These are phyloP conservation scores for Blastosporella zonata DNA, from an alignment of 1,284 basidiomycete genomes.

Conservation along the genomic window DNA sequence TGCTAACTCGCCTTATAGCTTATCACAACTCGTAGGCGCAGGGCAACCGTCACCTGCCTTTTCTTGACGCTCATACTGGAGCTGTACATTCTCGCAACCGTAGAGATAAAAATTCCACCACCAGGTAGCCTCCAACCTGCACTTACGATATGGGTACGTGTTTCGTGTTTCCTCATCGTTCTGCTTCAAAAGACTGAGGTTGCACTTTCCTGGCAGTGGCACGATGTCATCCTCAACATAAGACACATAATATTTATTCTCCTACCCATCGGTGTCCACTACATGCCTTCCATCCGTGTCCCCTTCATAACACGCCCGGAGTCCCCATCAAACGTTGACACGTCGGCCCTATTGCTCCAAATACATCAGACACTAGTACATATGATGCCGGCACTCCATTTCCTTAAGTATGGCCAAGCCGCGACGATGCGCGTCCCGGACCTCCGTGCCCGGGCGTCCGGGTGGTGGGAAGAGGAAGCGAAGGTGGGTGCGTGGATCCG, in stretches of 20 bases:
- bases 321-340: constrained; percentile 23
- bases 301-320: constrained; percentile 46
- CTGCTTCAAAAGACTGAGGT: not conserved
- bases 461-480: constrained; percentile 58
- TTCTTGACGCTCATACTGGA: constrained; percentile 49
- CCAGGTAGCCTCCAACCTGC: constrained; percentile 35
- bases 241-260: constrained; percentile 58
- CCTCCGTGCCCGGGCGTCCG: constrained; percentile 41
- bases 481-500: constrained; percentile 48
- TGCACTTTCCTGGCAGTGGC: constrained; percentile 46
- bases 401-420: constrained; percentile 52
- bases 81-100: constrained; percentile 49
- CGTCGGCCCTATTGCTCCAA: constrained; percentile 24
- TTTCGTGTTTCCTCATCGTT: constrained; percentile 3
- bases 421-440: constrained; percentile 52
- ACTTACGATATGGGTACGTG: constrained; percentile 50
- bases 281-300: constrained; percentile 48
- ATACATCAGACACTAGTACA: constrained; percentile 39
- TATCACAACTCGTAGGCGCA: constrained; percentile 43
- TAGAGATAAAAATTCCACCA: constrained; percentile 42
- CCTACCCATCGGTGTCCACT: constrained; percentile 51
- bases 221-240: constrained; percentile 52
- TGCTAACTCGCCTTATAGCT: constrained; percentile 34
- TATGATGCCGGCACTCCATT: constrained; percentile 41
- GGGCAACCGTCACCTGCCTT: constrained; percentile 45